These are phyloP conservation scores for Penicillium malachiteum DNA, from an alignment of 495 filamentous ascomycete genomes.

Conservation along the genomic window DNA sequence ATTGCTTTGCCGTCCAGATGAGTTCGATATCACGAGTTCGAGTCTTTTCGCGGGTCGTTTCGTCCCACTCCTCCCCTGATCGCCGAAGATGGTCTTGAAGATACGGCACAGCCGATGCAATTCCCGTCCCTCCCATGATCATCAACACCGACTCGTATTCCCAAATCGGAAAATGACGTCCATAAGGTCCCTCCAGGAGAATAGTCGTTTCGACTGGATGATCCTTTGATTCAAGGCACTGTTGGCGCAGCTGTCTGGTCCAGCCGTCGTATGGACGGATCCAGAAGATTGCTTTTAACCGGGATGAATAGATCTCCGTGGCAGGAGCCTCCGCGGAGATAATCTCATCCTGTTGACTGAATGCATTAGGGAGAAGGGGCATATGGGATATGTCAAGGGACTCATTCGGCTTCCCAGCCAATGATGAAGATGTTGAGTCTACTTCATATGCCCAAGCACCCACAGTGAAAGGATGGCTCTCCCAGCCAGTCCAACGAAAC, in stretches of 20 bases:
- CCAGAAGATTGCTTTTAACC: slow-evolving; percentile 39
- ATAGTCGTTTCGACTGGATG: slow-evolving; percentile 23
- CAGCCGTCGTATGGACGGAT: slow-evolving; percentile 51
- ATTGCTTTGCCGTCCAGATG: slow-evolving; percentile 44
- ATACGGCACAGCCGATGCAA: slow-evolving; percentile 55
- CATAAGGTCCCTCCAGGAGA: slow-evolving; percentile 62
- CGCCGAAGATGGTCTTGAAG: slow-evolving; percentile 41
- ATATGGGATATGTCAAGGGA: slow-evolving; percentile 26
- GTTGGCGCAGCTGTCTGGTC: slow-evolving; percentile 44
- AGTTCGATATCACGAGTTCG: slow-evolving; percentile 31
- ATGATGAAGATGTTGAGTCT: neutral
- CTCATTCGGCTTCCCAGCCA: slow-evolving; percentile 4
- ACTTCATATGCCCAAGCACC: slow-evolving; percentile 41
- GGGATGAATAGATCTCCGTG: neutral
- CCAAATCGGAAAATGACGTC: slow-evolving; percentile 46
- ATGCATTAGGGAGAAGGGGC: slow-evolving; percentile 31
- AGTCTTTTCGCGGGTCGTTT: slow-evolving; percentile 12
- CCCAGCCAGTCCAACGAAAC: slow-evolving; percentile 49
- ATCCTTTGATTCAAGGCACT: slow-evolving; percentile 27
- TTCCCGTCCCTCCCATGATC: slow-evolving; percentile 61
- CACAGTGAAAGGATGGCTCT: slow-evolving; percentile 62
- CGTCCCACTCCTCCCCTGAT: slow-evolving; percentile 6
- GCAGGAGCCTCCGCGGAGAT: neutral
- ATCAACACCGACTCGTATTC: slow-evolving; percentile 53
- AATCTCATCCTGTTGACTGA: neutral